A percentile compares a stretch with the other conserved stretches of the same genome.
phyloP scores from a whole-genome alignment of 495 filamentous ascomycete species.

The Penicillium parvum region DNA sequence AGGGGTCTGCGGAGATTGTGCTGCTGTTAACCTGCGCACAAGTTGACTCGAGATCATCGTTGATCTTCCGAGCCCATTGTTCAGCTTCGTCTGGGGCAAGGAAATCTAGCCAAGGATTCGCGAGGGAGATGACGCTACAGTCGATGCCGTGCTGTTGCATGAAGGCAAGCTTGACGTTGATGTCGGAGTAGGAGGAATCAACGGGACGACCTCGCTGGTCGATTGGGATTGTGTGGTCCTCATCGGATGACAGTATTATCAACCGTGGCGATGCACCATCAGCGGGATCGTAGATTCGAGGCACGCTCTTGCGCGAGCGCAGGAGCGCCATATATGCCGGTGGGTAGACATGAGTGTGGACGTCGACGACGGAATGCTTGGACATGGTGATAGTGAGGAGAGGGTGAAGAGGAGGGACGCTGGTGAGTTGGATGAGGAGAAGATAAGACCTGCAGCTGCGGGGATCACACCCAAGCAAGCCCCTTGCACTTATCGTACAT shows the following conservation, averaged over 20 bases:
- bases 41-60: slow-evolving; percentile 67
- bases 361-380: slow-evolving; percentile 61
- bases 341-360: slow-evolving; percentile 95
- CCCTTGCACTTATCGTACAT: too few species aligned
- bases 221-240: slow-evolving; percentile 50
- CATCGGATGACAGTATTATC: slow-evolving; percentile 68
- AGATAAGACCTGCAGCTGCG: slow-evolving; percentile 21
- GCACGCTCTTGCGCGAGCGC: slow-evolving; percentile 66
- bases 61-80: slow-evolving; percentile 60
- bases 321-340: slow-evolving; percentile 79
- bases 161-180: slow-evolving; percentile 71
- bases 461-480: too few species aligned
- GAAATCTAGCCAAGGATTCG: slow-evolving; percentile 96
- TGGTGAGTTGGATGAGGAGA: slow-evolving; percentile 1
- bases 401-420: neutral
- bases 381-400: slow-evolving; percentile 16
- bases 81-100: slow-evolving; percentile 58
- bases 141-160: slow-evolving; percentile 82
- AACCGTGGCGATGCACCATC: slow-evolving; percentile 57
- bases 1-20: too few species aligned
- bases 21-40: slow-evolving; percentile 54
- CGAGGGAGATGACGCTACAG: slow-evolving; percentile 81
- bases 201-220: slow-evolving; percentile 63
- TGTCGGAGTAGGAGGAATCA: slow-evolving; percentile 68
- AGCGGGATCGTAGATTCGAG: slow-evolving; percentile 71